Percentiles rank a stretch among this genome's conserved stretches.
Conservation (phyloP, 768 basidiomycete species). For the Tulasnella sp. region DNA sequence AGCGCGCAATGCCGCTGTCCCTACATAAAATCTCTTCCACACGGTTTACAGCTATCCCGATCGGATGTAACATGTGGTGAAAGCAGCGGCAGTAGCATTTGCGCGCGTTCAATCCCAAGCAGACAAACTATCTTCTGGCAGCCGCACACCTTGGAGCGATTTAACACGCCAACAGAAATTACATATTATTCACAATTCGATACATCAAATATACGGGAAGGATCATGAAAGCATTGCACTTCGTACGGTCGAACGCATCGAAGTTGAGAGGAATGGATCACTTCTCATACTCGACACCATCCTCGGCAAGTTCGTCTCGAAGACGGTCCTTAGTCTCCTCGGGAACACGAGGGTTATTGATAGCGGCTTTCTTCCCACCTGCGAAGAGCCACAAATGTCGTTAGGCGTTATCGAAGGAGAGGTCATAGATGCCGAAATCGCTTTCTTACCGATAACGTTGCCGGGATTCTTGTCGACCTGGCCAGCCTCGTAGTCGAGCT, state of each 20-base stretch:
- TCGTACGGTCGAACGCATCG: not conserved
- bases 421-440: too few species aligned
- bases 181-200: too few species aligned
- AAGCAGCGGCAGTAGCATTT: too few species aligned
- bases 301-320: slow-evolving; percentile 13
- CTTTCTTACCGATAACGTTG: slow-evolving; percentile 20
- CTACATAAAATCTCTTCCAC: not conserved
- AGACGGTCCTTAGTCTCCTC: slow-evolving; percentile 31
- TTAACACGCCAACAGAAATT: too few species aligned
- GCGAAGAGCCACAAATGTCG: not conserved
- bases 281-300: slow-evolving; percentile 17
- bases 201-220: not conserved
- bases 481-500: slow-evolving; percentile 15
- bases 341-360: slow-evolving; percentile 28
- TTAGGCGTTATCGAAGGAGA: too few species aligned
- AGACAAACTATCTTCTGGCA: too few species aligned
- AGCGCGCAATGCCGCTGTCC: not conserved
- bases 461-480: slow-evolving; percentile 27
- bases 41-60: not conserved
- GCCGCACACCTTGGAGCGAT: too few species aligned
- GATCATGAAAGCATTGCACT: not conserved
- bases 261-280: not conserved
- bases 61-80: too few species aligned
- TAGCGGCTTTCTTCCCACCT: slow-evolving; percentile 29
- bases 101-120: too few species aligned